Base-by-base conservation (phyloP, 2,329 filamentous ascomycete genomes). In the Domatiomyces globalis region DNA sequence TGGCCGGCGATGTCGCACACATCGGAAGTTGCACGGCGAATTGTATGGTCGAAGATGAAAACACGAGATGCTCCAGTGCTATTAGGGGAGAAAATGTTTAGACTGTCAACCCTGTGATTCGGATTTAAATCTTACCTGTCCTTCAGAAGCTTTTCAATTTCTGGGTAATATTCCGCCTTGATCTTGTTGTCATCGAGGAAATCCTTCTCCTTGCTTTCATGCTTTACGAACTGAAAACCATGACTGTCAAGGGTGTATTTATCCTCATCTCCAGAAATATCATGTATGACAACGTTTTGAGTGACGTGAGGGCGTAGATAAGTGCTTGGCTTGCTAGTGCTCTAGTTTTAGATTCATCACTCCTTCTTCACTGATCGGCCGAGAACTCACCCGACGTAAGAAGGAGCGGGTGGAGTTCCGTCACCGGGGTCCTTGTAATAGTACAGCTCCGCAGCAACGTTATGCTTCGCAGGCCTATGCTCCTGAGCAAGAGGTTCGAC, bases 1-100 rank as follows among this genome's bases (percentile, higher is more conserved):
- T 56, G 54, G 1, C 63, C 52, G 1, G 46, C 22, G n/a, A 45
- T 46, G 29, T 55, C 25, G 46, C 53, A 55, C 12, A 52, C 54
- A 0, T 79, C 72, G 0, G 79, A 70, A 1, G 68, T 64, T n/a
- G 76, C 74, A 5, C 76, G 69, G 1, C 83, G 75, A 58, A 86
- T 81, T 0, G 83, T 85, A 64, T 86, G 83, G 65, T 86, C 83
- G 62, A 86, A 86, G 53, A 85, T 81, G 53, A 80, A 73, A 9
- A 86, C 73, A 20, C 72, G 71, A 2, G 73, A 65, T 15, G 71
- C 77, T 2, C 77, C 77, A 12, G 78, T 80, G 36, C 76, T 79
- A 54, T 18, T 1, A 5, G 27, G 27, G 18, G 12, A 15, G 51
- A 39, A 5, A 10, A 4, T 33, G 6, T 19, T 36, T 47, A 51